Evolutionary conservation across 495 filamentous ascomycete genomes (phyloP).

Genomic region (Penicillium coprophilum): DNA sequence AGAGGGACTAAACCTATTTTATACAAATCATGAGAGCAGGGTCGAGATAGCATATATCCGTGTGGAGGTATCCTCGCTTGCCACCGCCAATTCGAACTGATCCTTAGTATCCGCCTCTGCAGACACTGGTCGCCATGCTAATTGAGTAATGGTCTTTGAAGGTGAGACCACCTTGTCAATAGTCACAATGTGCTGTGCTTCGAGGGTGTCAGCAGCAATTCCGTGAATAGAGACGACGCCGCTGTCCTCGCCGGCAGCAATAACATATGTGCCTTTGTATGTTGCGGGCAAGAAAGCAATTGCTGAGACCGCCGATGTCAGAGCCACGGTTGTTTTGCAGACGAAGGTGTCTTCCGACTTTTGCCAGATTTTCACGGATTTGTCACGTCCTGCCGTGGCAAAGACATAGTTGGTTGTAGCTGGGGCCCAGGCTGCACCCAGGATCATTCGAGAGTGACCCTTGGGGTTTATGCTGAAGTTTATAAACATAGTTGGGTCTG

Average conservation of each 20-base stretch:
- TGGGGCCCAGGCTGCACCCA: constrained; percentile 81
- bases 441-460: constrained; percentile 87
- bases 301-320: constrained; percentile 68
- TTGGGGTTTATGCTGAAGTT: constrained; percentile 67
- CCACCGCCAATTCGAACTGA: constrained; percentile 64
- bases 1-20: constrained; percentile 11
- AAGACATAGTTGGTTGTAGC: constrained; percentile 50
- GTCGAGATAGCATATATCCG: constrained; percentile 63
- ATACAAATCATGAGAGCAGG: constrained; percentile 29
- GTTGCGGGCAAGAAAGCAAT: constrained; percentile 60
- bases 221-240: constrained; percentile 46
- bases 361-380: constrained; percentile 77
- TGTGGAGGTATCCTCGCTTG: constrained; percentile 80
- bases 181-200: constrained; percentile 43
- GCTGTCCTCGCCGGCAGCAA: constrained; percentile 65
- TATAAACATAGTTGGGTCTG: constrained; percentile 48
- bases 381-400: constrained; percentile 86
- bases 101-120: constrained; percentile 18
- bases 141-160: constrained; percentile 69
- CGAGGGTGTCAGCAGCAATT: constrained; percentile 42
- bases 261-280: constrained; percentile 44
- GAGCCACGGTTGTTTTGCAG: constrained; percentile 54
- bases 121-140: constrained; percentile 70
- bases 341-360: constrained; percentile 36
- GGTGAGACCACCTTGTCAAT: constrained; percentile 53